phyloP scores from a whole-genome alignment of 306 rosid genomes.

The Morella rubra region DNA sequence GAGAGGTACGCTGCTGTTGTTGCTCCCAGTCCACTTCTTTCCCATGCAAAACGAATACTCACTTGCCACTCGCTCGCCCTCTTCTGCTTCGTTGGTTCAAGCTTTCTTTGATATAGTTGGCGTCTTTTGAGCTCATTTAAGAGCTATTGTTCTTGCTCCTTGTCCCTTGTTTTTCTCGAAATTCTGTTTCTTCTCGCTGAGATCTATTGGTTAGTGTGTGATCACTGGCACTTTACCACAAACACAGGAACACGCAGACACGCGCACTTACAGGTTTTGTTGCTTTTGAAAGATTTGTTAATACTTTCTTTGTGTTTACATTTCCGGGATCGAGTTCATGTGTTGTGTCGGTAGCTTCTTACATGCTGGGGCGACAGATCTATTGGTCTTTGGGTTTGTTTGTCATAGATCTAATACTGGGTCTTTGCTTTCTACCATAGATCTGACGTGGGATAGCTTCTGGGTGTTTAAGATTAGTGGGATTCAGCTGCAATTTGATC shows the following conservation, averaged over 20 bases:
- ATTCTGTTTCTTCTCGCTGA: not conserved
- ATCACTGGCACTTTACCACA: not conserved
- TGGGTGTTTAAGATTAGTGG: not conserved
- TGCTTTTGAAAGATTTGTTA: not conserved
- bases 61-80: not conserved
- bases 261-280: not conserved
- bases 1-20: conserved; percentile 30
- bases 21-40: not conserved
- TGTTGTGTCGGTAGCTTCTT: not conserved
- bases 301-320: not conserved
- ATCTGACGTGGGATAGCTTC: conserved; percentile 28
- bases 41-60: not conserved
- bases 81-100: not conserved
- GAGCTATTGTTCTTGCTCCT: not conserved
- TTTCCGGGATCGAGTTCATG: not conserved
- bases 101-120: not conserved
- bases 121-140: not conserved
- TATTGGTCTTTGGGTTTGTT: not conserved
- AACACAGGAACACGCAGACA: not conserved
- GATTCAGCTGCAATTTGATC: not conserved
- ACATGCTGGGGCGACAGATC: conserved; percentile 34
- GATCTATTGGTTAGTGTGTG: conserved; percentile 38
- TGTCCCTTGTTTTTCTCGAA: not conserved
- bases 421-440: conserved; percentile 10
- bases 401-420: conserved; percentile 30